A percentile compares a stretch with the other conserved stretches of the same genome.
Conservation (phyloP, 1,284 basidiomycete species). For the Sporisorium reilianum region DNA sequence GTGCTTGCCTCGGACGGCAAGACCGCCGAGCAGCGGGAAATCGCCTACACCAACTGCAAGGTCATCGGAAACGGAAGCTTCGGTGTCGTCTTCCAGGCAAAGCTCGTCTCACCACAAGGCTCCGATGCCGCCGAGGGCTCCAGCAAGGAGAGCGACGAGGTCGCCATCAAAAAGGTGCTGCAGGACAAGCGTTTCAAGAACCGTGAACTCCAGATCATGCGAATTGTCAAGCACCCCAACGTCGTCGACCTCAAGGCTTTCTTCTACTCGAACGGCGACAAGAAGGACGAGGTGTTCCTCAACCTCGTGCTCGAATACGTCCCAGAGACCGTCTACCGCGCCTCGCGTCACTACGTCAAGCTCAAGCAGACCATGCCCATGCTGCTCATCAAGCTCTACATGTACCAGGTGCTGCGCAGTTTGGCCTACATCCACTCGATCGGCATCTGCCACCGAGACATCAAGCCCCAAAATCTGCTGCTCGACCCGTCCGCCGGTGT, state of each 20-base stretch:
- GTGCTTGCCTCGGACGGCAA: conserved; percentile 96
- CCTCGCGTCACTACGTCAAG: conserved; percentile 98
- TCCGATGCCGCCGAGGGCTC: conserved; percentile 39
- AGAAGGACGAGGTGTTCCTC: conserved; percentile 99
- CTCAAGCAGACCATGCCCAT: conserved; percentile 99
- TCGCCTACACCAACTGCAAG: conserved; percentile 97
- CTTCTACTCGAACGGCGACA: conserved; percentile 99
- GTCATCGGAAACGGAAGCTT: conserved; percentile 99
- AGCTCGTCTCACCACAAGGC: conserved; percentile 71
- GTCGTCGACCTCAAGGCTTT: conserved; percentile 97
- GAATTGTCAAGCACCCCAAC: conserved; percentile 95
- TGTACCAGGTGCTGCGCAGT: conserved; percentile 96
- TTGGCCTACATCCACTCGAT: conserved; percentile 98
- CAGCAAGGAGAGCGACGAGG: conserved; percentile 72
- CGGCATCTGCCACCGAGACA: conserved; percentile 89
- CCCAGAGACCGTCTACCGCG: conserved; percentile 98
- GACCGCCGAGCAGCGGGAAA: conserved; percentile 85
- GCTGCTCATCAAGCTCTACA: conserved; percentile 97
- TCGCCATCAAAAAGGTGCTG: conserved; percentile 99
- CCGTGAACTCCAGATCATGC: conserved; percentile 99
- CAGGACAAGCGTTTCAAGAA: conserved; percentile 99
- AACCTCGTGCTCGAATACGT: conserved; percentile 99
- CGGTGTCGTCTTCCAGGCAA: conserved; percentile 91
- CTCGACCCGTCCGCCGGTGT: conserved; percentile 96
- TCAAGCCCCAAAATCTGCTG: conserved; percentile 98